Evolutionary conservation across 2,329 filamentous ascomycete genomes (phyloP), one percentile per base, ranked within the genome.

Genomic region (Aotearoamyces nothofagi): DNA sequence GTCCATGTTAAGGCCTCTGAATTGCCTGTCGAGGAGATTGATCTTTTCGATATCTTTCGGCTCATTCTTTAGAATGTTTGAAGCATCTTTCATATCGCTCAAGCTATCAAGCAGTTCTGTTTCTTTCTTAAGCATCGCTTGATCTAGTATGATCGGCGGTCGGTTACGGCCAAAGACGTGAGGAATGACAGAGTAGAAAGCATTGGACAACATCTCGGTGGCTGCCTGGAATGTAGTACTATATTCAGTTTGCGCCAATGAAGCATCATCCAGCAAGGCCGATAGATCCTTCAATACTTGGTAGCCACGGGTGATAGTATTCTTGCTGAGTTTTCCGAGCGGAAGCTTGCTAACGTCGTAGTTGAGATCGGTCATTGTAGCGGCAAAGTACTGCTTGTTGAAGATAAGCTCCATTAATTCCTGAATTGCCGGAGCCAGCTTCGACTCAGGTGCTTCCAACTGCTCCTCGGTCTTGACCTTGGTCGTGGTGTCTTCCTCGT

Each of bases 61-160:
- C 20, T 70, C 66, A 4, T 61, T 56, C 52, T 81, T 84, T 66
- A 92, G 76, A 45, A 92, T 78, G 15, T 75, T 66, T 13, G 72
- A 69, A 2, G 81, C 75, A 34, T 81, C 76, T 52, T 86, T 84
- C 79, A 92, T 87, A 44, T 90, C 81, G 2, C 73, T 76, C 47
- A 92, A 57, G 35, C 73, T 79, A 44, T 92, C 81, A 1, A 92
- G 66, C 39, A 92, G 63, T 24, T 81, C 77, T 40, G 87, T 66
- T 53, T 92, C 83, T 41, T 56, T 65, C 55, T 86, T 83, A 41
- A 92, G 63, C 39, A 64, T 52, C 2, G 40, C 39, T 12, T 66
- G 46, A 22, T 55, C 56, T 17, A 50, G 49, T 42, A 92, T 78
- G 39, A 86, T 45, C 0, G 79, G 78, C 0, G 82, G 80, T 0